Evolutionary conservation across 2,329 filamentous ascomycete species (phyloP), one percentile per base, ranked within the genome.

Genomic region (Lachnellula hyalina): DNA sequence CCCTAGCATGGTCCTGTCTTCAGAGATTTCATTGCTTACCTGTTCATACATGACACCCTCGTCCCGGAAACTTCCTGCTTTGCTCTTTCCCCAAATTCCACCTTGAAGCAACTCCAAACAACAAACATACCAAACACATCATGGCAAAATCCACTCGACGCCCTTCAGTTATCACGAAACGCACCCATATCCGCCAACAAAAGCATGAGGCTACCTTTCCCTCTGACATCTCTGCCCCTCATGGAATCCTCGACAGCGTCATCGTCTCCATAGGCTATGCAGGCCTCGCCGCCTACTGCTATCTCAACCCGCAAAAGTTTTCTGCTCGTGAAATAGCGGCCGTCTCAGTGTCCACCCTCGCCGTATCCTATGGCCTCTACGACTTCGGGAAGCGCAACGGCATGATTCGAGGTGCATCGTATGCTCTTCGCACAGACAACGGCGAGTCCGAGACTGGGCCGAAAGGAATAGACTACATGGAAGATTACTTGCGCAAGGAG

Each of bases 401-500:
- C 2, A 53, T 57, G 45, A 53, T 52, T 40, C 46, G 55, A 28
- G 57, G 54, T n/a, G 52, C 57, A 12, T 47, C 49, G 15, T 57
- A 47, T 34, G 52, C 52, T 3, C 14, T 59, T 28, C 44, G 49
- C 19, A 44, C 28, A 4, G 28, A 32, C 28, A 32, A 32, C 28
- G 28, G 28, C 28, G 28, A 32, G 28, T 32, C 28, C 9, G 28
- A 32, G 28, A 32, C 28, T 11, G 28, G 28, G 28, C 28, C 28
- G 28, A 32, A 32, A 4, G 28, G 28, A 32, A 49, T 23, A 34
- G 47, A 57, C 3, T 21, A 42, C n/a, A 45, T 42, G 11, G 52
- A 48, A 17, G 61, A 44, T 63, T 62, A 15, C 49, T 46, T 25
- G 73, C 71, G 58, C 68, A 73, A 2, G 60, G 56, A 23, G 44